Conservation (phyloP, 179 eudicot species). For the Dionaea muscipula region DNA sequence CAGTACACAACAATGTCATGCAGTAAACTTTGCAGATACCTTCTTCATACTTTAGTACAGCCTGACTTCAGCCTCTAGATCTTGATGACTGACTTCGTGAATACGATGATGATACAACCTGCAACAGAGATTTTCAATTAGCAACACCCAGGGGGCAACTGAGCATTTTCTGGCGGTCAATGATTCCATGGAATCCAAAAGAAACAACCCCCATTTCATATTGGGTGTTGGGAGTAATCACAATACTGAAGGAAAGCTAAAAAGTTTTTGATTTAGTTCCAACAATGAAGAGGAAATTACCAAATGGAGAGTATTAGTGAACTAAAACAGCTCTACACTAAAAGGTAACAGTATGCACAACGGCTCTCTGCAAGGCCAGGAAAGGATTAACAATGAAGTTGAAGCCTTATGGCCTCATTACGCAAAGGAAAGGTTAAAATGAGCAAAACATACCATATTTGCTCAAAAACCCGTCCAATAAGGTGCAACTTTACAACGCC, state of each 20-base stretch:
- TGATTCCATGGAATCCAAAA: too few species aligned
- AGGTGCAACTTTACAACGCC: not conserved
- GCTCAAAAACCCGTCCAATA: not conserved
- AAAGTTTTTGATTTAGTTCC: too few species aligned
- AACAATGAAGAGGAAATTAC: too few species aligned
- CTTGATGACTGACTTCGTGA: constrained; percentile 54
- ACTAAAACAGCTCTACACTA: too few species aligned
- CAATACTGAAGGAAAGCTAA: too few species aligned
- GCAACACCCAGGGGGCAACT: not conserved
- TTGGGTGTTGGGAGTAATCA: too few species aligned
- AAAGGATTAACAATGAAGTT: too few species aligned
- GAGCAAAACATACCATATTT: not conserved
- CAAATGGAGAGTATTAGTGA: too few species aligned
- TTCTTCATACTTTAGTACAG: not conserved
- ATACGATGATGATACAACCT: constrained; percentile 72
- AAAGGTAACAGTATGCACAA: too few species aligned
- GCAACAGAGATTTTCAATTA: constrained; percentile 12
- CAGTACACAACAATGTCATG: not conserved
- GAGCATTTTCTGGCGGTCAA: too few species aligned
- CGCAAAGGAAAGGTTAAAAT: not conserved
- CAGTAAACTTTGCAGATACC: not conserved
- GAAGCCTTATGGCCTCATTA: not conserved
- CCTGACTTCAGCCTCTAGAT: constrained; percentile 24
- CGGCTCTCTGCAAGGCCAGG: too few species aligned
- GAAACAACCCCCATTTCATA: too few species aligned